Conservation (phyloP, 768 basidiomycete genomes). For the Tylopilus sp. region DNA sequence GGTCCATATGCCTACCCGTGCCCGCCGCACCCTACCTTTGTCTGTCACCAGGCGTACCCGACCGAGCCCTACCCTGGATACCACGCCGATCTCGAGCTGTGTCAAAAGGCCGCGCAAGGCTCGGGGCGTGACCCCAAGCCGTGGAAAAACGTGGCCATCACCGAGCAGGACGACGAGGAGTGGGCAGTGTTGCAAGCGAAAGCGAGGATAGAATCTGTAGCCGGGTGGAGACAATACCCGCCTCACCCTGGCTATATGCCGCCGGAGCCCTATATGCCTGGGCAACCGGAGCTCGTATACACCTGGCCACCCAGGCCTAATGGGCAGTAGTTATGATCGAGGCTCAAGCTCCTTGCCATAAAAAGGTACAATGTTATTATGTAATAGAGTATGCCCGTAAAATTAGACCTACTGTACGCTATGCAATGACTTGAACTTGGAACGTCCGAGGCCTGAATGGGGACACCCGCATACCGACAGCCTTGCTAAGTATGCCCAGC, state of each 20-base stretch:
- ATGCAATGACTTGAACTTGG: too few relatives aligned
- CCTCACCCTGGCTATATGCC: too few relatives aligned
- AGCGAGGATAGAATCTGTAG: neutral
- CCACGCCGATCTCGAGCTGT: neutral
- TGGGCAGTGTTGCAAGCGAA: neutral
- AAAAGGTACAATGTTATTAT: neutral
- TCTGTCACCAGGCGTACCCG: neutral
- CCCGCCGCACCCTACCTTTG: constrained; percentile 5
- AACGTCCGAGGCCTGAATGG: too few relatives aligned
- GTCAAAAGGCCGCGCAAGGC: neutral
- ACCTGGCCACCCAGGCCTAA: neutral
- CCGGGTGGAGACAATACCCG: neutral
- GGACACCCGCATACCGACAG: too few relatives aligned
- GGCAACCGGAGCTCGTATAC: neutral
- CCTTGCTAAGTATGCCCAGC: too few relatives aligned
- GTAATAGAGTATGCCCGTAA: too few relatives aligned
- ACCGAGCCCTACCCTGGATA: constrained; percentile 3
- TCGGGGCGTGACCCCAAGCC: constrained; percentile 4
- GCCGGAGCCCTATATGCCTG: neutral
- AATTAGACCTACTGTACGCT: too few relatives aligned
- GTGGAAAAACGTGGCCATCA: constrained; percentile 16
- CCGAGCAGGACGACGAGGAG: neutral
- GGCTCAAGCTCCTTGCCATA: neutral
- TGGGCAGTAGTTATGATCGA: neutral
- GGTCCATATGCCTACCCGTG: constrained; percentile 14